Evolutionary conservation across 441 rosid species (phyloP), one percentile per base, ranked within the genome.

Genomic region (Isatis lusitanica): DNA sequence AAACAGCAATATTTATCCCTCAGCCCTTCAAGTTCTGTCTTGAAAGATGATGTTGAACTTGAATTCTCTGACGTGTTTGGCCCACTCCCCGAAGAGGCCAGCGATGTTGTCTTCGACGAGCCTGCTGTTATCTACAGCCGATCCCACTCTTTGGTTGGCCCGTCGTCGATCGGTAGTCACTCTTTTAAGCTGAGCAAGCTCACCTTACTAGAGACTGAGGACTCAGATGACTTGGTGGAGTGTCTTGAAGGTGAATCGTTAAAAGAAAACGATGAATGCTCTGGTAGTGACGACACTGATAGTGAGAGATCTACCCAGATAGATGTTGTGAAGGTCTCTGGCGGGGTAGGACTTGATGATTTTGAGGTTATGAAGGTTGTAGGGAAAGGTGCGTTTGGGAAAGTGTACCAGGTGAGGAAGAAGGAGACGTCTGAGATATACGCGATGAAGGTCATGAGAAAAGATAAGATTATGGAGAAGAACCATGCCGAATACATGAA

Each of bases 401-500:
- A 86, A 84, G 98, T 94, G 13, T 92, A 63, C 69, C 97, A 94
- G 77, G 98, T 92, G 61, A 88, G 90, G 88, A 88, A 87, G 66
- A 92, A 76, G 77, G 91, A 88, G 43, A 87, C 98, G 1, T 80
- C 90, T 15, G 97, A 92, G 78, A 90, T 94, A 74, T 90, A 75
- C 60, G 98, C 98, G 1, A 94, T 94, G 98, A 94, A 94, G 86
- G 98, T 94, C 66, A 88, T 94, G 97, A 78, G 98, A 52, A 94
- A 94, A 85, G 98, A 94, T 81, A 89, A 82, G 72, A 89, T 94
- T n/a, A 83, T 94, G 85, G 97, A 94, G 85, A 90, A 86, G 84
- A 88, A 94, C 80, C 96, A 89, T 60, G 96, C 85, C 1, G 97
- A 84, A 62, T 94, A 92, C 88, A 94, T 90, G 99, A 90, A 88